A percentile compares a stretch with the other conserved stretches of the same genome.
Evolutionary conservation across 148 eudicot genomes (phyloP).

Genomic region (Tetragonia tetragonoides): DNA sequence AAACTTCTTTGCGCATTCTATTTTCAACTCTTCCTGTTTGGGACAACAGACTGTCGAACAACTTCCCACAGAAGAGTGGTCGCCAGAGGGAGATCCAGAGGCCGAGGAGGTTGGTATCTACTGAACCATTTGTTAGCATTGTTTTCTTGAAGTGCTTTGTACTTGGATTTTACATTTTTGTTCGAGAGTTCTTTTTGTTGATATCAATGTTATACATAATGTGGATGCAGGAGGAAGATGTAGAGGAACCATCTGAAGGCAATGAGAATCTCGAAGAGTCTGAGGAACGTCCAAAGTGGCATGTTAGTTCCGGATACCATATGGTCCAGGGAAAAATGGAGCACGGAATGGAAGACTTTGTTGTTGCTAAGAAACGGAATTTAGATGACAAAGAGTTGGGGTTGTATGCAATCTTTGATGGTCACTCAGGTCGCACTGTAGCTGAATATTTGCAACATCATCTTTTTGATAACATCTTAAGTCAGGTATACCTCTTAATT

Average conservation of each 20-base stretch:
- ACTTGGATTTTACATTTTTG: no score
- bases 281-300: conserved; percentile 16
- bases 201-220: not conserved
- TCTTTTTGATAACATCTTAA: conserved; percentile 48
- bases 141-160: no score
- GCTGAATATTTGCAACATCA: conserved; percentile 52
- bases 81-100: not conserved
- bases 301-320: conserved; percentile 47
- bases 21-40: not conserved
- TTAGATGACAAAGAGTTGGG: conserved; percentile 40
- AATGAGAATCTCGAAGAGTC: conserved; percentile 14
- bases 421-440: conserved; percentile 48
- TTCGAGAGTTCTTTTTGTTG: no score
- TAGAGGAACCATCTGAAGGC: conserved; percentile 12
- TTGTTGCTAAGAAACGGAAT: conserved; percentile 39
- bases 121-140: no score
- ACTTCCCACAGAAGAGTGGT: conserved; percentile 14
- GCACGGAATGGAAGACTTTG: conserved; percentile 57
- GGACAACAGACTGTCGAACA: conserved; percentile 24
- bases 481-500: conserved; percentile 30
- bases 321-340: conserved; percentile 51
- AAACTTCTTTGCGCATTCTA: not conserved
- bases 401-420: conserved; percentile 56
- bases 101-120: conserved; percentile 2
- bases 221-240: conserved; percentile 28